A percentile compares a stretch with the other conserved stretches of the same genome.
These are phyloP conservation scores for Fusarium austroafricanum DNA, from an alignment of 2,329 filamentous ascomycete species.

Conservation along the genomic window DNA sequence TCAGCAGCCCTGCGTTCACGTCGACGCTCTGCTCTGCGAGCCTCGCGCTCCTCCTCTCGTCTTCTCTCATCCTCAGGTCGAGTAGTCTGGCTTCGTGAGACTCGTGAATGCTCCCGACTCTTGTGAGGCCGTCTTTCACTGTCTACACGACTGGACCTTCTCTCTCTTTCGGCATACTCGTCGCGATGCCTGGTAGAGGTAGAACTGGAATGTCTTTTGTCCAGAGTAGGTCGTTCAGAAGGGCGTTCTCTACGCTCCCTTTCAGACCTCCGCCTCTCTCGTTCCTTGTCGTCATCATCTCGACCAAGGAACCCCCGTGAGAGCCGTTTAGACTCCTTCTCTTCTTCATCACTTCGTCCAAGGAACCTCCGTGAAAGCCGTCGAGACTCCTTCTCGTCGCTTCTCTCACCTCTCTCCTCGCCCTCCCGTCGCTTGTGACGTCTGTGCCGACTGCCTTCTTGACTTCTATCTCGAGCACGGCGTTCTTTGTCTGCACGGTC, in stretches of 20 bases:
- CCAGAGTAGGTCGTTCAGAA: neutral
- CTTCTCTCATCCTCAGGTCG: slow-evolving; percentile 2
- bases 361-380: slow-evolving; percentile 12
- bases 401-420: slow-evolving; percentile 2
- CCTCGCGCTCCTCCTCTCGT: slow-evolving; percentile 11
- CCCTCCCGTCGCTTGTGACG: slow-evolving; percentile 22
- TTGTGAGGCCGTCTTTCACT: slow-evolving; percentile 13
- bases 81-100: neutral
- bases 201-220: slow-evolving; percentile 25
- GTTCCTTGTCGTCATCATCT: slow-evolving; percentile 16
- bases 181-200: slow-evolving; percentile 15
- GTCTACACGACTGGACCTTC: neutral
- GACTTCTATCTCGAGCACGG: slow-evolving; percentile 19
- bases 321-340: slow-evolving; percentile 20
- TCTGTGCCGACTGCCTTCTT: slow-evolving; percentile 12
- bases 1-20: slow-evolving; percentile 8
- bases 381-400: slow-evolving; percentile 22
- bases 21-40: slow-evolving; percentile 22
- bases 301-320: slow-evolving; percentile 12
- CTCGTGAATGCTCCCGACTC: slow-evolving; percentile 15
- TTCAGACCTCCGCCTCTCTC: slow-evolving; percentile 10
- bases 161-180: neutral
- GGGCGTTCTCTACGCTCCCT: slow-evolving; percentile 1
- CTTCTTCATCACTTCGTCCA: slow-evolving; percentile 11
- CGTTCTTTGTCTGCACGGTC: slow-evolving; percentile 13